Conservation (phyloP, 1,139 yeast genomes). For the Suhomyces kunorum region DNA sequence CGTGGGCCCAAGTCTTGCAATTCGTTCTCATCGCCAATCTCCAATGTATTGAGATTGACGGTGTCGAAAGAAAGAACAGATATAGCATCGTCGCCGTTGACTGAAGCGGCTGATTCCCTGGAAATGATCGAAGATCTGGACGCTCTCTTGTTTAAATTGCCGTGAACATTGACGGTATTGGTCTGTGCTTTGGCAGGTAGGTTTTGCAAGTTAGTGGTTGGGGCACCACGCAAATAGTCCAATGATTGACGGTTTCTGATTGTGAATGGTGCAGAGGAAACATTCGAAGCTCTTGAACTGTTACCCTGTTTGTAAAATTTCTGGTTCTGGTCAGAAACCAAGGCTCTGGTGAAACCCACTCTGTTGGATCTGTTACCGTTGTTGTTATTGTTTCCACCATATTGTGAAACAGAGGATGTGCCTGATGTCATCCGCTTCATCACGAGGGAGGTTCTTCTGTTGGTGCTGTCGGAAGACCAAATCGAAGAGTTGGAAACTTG, state of each 20-base stretch:
- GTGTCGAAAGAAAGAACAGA: conserved; percentile 44
- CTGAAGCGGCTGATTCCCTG: conserved; percentile 25
- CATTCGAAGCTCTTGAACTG: conserved; percentile 24
- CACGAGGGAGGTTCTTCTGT: conserved; percentile 29
- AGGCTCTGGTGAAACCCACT: conserved; percentile 49
- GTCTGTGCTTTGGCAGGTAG: conserved; percentile 5
- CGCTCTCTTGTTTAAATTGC: conserved; percentile 30
- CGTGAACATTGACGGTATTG: conserved; percentile 7
- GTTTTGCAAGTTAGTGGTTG: conserved; percentile 4
- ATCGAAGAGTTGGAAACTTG: conserved; percentile 38
- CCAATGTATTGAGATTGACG: conserved; percentile 25
- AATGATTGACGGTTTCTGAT: conserved; percentile 34
- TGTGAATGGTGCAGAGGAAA: conserved; percentile 15
- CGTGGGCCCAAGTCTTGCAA: conserved; percentile 13
- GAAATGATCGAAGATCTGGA: conserved; percentile 42
- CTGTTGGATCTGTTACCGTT: conserved; percentile 19
- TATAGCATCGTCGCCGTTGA: conserved; percentile 35
- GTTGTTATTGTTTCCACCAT: conserved; percentile 21
- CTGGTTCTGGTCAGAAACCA: conserved; percentile 34
- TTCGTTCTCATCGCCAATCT: conserved; percentile 17
- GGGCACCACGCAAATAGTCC: conserved; percentile 28
- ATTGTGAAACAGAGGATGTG: conserved; percentile 34
- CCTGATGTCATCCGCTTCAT: conserved; percentile 37
- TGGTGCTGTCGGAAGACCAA: conserved; percentile 42
- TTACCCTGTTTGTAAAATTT: conserved; percentile 28